A percentile compares a stretch with the other conserved stretches of the same genome.
phyloP scores from a whole-genome alignment of 2,329 filamentous ascomycete genomes.

The Penicillium sp. region DNA sequence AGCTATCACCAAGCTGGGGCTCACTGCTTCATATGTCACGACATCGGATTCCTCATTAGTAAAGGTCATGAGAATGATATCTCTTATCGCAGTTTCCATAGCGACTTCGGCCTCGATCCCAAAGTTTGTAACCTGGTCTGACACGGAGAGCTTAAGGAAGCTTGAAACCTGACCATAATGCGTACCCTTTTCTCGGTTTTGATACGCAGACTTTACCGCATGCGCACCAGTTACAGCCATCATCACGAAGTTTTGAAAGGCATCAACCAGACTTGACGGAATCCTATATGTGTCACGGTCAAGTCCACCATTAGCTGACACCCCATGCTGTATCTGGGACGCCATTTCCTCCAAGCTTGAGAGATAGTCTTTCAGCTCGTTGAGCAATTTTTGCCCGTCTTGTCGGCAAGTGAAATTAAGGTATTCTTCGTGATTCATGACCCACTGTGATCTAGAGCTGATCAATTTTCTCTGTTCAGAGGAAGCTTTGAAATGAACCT shows the following conservation, averaged over 20 bases:
- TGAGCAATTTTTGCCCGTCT: not conserved
- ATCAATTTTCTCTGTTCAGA: not conserved
- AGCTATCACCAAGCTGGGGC: constrained; percentile 4
- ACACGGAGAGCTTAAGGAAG: not conserved
- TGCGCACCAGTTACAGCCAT: constrained; percentile 3
- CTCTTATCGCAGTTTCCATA: not conserved
- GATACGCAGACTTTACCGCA: not conserved
- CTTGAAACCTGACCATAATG: not conserved
- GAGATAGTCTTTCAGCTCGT: not conserved
- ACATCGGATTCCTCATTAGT: constrained; percentile 8
- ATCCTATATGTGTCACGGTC: constrained; percentile 10
- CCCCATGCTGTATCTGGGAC: constrained; percentile 9
- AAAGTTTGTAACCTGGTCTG: not conserved
- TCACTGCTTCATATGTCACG: constrained; percentile 6
- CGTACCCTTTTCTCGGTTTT: not conserved
- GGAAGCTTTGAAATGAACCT: not conserved
- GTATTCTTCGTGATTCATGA: not conserved
- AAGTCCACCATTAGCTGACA: constrained; percentile 7
- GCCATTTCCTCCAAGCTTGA: constrained; percentile 1
- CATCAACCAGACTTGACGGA: constrained; percentile 1
- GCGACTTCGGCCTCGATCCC: not conserved
- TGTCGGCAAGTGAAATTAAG: not conserved
- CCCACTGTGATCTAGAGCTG: not conserved
- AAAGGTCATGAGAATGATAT: constrained; percentile 9
- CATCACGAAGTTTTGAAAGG: constrained; percentile 9